These are phyloP conservation scores for Daedaleopsis nitida DNA, from an alignment of 768 basidiomycete species.

Conservation along the genomic window DNA sequence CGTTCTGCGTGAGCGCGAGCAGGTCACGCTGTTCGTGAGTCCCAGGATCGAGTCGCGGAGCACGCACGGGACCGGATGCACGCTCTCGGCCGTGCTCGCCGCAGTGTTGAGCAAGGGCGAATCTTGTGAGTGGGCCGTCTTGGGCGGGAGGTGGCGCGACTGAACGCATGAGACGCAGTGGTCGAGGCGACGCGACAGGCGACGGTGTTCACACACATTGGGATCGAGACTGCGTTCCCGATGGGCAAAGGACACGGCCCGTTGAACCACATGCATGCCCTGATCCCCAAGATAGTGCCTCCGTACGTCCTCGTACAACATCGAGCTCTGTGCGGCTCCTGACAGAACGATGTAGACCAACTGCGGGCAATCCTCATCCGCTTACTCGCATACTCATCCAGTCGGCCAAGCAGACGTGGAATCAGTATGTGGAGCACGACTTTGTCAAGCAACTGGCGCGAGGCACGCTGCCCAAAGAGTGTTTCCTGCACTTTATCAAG, in stretches of 20 bases:
- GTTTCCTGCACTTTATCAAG: conserved; percentile 87
- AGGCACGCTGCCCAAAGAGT: conserved; percentile 64
- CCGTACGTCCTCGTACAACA: conserved; percentile 45
- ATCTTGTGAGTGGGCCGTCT: conserved; percentile 35
- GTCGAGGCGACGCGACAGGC: conserved; percentile 61
- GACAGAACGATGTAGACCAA: conserved; percentile 45
- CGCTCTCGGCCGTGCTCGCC: conserved; percentile 81
- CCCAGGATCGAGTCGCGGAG: conserved; percentile 65
- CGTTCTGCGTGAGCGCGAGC: conserved; percentile 48
- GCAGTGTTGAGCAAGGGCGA: conserved; percentile 59
- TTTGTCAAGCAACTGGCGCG: conserved; percentile 78
- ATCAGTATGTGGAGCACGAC: conserved; percentile 77
- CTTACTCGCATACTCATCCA: conserved; percentile 66
- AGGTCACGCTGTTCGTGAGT: conserved; percentile 54
- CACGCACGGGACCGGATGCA: conserved; percentile 94
- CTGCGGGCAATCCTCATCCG: conserved; percentile 63
- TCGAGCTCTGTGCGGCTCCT: not conserved
- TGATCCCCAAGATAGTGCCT: conserved; percentile 49
- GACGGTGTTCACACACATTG: conserved; percentile 70
- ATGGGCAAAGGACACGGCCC: conserved; percentile 83
- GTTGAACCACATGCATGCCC: conserved; percentile 80
- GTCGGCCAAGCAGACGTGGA: conserved; percentile 59
- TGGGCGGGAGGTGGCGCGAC: no score
- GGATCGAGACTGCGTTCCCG: conserved; percentile 65
- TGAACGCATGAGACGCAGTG: conserved; percentile 39